Percentiles rank a stretch among this genome's conserved stretches.
Evolutionary conservation across 2,329 filamentous ascomycete species (phyloP).

Genomic region (Neonectria ditissima): DNA sequence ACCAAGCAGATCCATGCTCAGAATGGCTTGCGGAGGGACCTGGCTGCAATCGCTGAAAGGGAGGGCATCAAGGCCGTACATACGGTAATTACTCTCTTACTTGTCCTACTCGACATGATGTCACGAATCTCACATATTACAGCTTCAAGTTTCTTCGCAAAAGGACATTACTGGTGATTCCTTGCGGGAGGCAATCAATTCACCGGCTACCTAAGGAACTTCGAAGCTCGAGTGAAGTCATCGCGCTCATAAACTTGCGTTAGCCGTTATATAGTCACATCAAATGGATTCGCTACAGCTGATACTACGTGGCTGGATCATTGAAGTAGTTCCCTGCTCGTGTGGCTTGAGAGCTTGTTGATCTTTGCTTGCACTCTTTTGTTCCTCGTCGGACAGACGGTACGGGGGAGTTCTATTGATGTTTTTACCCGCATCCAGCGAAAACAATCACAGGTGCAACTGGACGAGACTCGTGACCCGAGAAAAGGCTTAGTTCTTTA

Average conservation of each 20-base stretch:
- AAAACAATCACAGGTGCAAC: not conserved
- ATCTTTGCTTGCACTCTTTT: no score
- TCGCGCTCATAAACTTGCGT: not conserved
- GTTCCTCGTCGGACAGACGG: not conserved
- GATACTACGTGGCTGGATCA: not conserved
- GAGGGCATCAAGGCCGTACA: constrained; percentile 3
- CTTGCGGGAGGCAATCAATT: constrained; percentile 7
- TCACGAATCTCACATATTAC: constrained; percentile 7
- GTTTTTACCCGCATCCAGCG: not conserved
- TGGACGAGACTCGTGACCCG: not conserved
- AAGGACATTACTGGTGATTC: not conserved
- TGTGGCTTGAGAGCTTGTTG: no score
- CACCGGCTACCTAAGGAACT: not conserved
- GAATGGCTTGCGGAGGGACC: constrained; percentile 15
- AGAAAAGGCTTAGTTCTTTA: not conserved
- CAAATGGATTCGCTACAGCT: not conserved
- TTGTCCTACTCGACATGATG: not conserved
- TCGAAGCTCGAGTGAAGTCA: not conserved
- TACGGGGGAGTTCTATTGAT: not conserved
- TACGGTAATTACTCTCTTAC: constrained; percentile 12
- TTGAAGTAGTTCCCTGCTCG: not conserved
- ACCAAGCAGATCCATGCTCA: constrained; percentile 18
- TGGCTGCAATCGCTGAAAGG: constrained; percentile 12
- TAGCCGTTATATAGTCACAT: not conserved
- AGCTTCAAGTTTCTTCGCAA: constrained; percentile 13